Percentiles rank a stretch among this genome's conserved stretches.
phyloP scores from a whole-genome alignment of 495 filamentous ascomycete species.

The Polyplosphaeria fusca region DNA sequence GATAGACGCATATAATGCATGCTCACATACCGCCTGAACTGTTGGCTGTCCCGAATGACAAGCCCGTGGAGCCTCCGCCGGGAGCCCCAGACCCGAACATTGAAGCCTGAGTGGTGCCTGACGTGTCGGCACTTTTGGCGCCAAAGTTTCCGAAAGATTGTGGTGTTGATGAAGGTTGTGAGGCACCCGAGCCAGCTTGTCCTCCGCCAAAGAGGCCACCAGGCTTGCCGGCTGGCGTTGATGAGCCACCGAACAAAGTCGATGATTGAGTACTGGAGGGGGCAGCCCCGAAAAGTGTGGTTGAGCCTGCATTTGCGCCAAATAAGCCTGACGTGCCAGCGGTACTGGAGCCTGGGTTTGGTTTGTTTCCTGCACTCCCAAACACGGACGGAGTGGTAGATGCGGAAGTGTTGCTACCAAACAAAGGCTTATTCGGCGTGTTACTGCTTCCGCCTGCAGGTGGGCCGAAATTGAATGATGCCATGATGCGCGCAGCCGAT shows the following conservation, averaged over 20 bases:
- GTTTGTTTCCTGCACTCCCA: constrained; percentile 10
- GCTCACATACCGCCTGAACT: too few species aligned
- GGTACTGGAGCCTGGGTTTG: constrained; percentile 10
- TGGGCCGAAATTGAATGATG: constrained; percentile 18
- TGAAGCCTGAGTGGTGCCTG: neutral
- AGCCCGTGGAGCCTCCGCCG: neutral
- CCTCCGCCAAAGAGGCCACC: constrained; percentile 5
- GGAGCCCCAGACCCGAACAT: too few species aligned
- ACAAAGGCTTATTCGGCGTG: constrained; percentile 18
- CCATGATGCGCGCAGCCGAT: neutral
- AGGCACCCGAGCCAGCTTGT: constrained; percentile 11
- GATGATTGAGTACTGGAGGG: neutral
- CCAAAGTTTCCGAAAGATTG: neutral
- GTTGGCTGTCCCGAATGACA: neutral
- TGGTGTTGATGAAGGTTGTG: constrained; percentile 1
- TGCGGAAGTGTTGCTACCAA: constrained; percentile 9
- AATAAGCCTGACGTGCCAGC: constrained; percentile 3
- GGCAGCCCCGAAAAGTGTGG: constrained; percentile 1
- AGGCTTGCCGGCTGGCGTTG: constrained; percentile 22
- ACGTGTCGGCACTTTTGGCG: neutral
- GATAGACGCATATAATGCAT: too few species aligned
- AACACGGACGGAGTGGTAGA: constrained; percentile 15
- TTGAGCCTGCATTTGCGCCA: constrained; percentile 4
- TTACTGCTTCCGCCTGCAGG: constrained; percentile 5
- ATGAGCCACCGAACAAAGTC: constrained; percentile 4